Evolutionary conservation across 345 rosid genomes (phyloP).

Genomic region (Populus pruinosa): DNA sequence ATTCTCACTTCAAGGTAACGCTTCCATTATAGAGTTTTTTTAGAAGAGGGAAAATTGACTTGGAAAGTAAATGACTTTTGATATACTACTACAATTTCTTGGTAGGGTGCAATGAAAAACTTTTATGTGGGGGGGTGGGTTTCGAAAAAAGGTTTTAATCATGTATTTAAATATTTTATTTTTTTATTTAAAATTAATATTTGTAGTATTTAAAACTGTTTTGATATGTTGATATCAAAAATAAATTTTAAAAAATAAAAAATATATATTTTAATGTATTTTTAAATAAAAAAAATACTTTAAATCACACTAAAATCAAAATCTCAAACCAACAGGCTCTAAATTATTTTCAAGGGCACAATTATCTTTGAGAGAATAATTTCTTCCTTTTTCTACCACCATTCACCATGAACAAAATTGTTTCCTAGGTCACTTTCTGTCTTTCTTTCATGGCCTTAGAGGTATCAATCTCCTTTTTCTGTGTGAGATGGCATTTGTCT

Average conservation of each 20-base stretch:
- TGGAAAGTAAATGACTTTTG: not conserved
- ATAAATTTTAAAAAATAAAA: no score
- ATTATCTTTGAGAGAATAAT: slow-evolving; percentile 6
- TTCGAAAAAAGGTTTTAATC: no score
- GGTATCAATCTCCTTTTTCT: slow-evolving; percentile 4
- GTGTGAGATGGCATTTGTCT: slow-evolving; percentile 10
- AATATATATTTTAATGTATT: no score
- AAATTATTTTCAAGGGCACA: not conserved
- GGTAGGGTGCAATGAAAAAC: not conserved
- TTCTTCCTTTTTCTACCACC: not conserved
- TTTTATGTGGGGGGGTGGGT: not conserved
- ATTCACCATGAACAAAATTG: slow-evolving; percentile 7
- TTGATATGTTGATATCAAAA: no score
- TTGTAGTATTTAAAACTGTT: no score
- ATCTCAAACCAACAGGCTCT: no score
- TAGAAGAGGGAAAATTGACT: not conserved
- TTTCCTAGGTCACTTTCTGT: not conserved
- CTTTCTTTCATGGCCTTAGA: not conserved
- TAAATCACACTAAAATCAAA: rapidly evolving
- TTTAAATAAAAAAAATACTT: no score
- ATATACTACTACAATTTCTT: no score
- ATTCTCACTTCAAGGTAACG: not conserved
- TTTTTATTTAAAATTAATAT: no score
- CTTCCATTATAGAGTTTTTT: not conserved
- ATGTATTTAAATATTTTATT: no score